Percentiles rank a stretch among this genome's conserved stretches.
These are phyloP conservation scores for Cystobasidium tubakii DNA, from an alignment of 768 basidiomycete species.

Conservation along the genomic window DNA sequence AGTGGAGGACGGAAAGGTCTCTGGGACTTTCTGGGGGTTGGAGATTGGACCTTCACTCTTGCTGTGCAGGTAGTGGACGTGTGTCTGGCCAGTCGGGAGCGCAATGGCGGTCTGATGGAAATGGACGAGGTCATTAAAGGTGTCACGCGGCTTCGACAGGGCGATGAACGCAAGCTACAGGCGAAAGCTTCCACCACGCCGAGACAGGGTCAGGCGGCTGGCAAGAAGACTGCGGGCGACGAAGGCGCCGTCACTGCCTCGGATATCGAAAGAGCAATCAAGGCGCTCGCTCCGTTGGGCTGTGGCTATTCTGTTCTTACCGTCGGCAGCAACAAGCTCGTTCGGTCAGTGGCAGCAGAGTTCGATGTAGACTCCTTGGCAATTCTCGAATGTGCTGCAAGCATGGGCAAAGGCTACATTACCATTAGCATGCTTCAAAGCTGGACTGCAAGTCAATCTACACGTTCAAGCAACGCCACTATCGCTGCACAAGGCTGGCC, in stretches of 20 bases:
- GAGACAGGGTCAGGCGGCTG: not conserved
- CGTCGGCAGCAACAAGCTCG: conserved; percentile 67
- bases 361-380: conserved; percentile 82
- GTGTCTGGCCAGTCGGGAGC: conserved; percentile 49
- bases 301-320: conserved; percentile 84
- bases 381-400: conserved; percentile 60
- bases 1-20: conserved; percentile 55
- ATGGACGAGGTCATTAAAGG: conserved; percentile 75
- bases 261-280: conserved; percentile 59
- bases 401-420: conserved; percentile 40
- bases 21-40: conserved; percentile 79
- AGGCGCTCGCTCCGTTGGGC: conserved; percentile 76
- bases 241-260: conserved; percentile 59
- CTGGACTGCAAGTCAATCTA: conserved; percentile 47
- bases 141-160: conserved; percentile 68
- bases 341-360: conserved; percentile 81
- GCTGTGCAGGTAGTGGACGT: conserved; percentile 62
- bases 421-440: conserved; percentile 35
- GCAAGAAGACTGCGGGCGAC: not conserved
- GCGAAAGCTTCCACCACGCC: not conserved
- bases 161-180: not conserved
- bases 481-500: conserved; percentile 63
- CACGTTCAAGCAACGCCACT: conserved; percentile 40
- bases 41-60: conserved; percentile 93
- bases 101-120: conserved; percentile 88